phyloP scores from a whole-genome alignment of 805 yeast species.

The Starmerella apis region DNA sequence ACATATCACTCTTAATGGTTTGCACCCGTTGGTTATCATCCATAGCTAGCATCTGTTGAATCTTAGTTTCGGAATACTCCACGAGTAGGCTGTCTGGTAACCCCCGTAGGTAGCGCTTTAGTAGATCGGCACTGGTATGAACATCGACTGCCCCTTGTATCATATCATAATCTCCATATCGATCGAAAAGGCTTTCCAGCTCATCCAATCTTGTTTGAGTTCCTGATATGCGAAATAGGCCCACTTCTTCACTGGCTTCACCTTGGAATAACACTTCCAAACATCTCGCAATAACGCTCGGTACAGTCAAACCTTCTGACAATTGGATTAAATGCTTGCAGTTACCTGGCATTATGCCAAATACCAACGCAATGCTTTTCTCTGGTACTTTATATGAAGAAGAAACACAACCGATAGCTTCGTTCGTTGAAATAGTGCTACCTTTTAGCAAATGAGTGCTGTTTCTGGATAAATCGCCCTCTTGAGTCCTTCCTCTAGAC shows the following conservation, averaged over 20 bases:
- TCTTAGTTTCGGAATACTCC: constrained; percentile 17
- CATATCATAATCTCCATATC: constrained; percentile 23
- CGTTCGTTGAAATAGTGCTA: too few species aligned
- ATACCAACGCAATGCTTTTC: neutral
- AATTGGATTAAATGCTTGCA: constrained; percentile 50
- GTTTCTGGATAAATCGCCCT: neutral
- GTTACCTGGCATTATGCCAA: constrained; percentile 12
- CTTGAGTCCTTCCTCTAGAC: neutral
- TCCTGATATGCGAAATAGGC: constrained; percentile 73
- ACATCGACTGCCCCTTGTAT: constrained; percentile 40
- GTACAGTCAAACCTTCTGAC: constrained; percentile 42
- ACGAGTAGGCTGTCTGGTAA: constrained; percentile 50
- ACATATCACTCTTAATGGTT: constrained; percentile 11
- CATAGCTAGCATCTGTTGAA: constrained; percentile 22
- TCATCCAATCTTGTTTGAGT: constrained; percentile 53
- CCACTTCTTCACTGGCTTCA: constrained; percentile 76
- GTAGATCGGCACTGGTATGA: constrained; percentile 75
- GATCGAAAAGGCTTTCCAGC: constrained; percentile 55
- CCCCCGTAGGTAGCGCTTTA: constrained; percentile 72
- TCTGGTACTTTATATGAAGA: neutral
- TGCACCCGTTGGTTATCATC: constrained; percentile 30
- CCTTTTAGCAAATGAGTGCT: too few species aligned
- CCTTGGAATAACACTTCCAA: constrained; percentile 52
- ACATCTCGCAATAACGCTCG: constrained; percentile 70
- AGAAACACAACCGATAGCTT: too few species aligned